Percentiles rank a stretch among this genome's conserved stretches.
Evolutionary conservation across 768 basidiomycete species (phyloP).

Genomic region (Sporobolomyces pararoseus): DNA sequence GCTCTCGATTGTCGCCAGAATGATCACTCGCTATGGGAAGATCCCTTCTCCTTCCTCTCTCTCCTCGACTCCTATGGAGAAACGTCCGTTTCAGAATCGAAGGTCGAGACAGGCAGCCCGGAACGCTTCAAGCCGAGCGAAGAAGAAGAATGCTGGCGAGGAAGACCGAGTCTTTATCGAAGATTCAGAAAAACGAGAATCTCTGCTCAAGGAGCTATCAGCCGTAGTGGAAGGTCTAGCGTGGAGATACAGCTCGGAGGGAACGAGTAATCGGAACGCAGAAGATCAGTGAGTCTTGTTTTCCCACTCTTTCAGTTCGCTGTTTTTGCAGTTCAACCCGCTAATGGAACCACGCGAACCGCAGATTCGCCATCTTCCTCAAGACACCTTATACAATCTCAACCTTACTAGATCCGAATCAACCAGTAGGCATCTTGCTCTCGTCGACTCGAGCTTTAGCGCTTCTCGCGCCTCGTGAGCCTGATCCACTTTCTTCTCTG

Average conservation of each 20-base stretch:
- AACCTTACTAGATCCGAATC: conserved; percentile 32
- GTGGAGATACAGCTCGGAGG: conserved; percentile 16
- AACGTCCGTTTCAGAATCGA: background rate
- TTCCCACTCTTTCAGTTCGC: background rate
- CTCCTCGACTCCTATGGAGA: too few relatives aligned
- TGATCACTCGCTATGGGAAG: conserved; percentile 1
- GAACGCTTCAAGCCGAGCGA: background rate
- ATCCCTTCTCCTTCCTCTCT: too few relatives aligned
- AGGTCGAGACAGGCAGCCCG: background rate
- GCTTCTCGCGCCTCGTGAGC: conserved; percentile 21
- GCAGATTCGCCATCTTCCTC: conserved; percentile 23
- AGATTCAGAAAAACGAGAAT: conserved; percentile 6
- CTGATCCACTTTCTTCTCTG: background rate
- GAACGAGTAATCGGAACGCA: background rate
- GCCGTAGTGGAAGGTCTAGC: conserved; percentile 32
- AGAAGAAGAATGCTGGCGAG: background rate
- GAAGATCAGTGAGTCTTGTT: background rate
- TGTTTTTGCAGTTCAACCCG: background rate
- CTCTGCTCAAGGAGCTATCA: conserved; percentile 4
- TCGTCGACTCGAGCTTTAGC: conserved; percentile 7
- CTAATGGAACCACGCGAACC: too few relatives aligned
- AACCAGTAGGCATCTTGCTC: conserved; percentile 14
- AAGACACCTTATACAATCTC: background rate
- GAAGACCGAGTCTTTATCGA: conserved; percentile 19
- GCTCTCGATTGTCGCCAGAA: background rate